Evolutionary conservation across 1,284 basidiomycete genomes (phyloP).

Genomic region (Macrocystidia cucumis): DNA sequence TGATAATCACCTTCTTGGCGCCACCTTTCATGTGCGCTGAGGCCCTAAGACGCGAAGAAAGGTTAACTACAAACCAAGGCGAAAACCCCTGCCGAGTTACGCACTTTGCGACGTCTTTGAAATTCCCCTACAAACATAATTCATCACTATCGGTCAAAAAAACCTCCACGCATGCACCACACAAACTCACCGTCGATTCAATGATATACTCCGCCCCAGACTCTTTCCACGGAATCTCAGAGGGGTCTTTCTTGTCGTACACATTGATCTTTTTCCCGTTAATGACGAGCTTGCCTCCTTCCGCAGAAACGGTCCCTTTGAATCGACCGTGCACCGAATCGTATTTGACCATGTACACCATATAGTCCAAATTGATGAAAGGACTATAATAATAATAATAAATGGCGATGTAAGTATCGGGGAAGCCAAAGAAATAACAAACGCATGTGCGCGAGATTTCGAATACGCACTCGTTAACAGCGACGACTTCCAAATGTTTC

Average conservation of each 20-base stretch:
- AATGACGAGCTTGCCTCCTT: constrained; percentile 89
- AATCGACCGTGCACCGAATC: constrained; percentile 97
- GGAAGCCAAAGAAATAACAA: constrained; percentile 9
- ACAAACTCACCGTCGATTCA: constrained; percentile 76
- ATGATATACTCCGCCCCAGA: constrained; percentile 90
- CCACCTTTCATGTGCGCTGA: constrained; percentile 94
- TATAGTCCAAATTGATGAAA: constrained; percentile 94
- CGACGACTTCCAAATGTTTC: constrained; percentile 75
- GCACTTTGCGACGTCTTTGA: constrained; percentile 88
- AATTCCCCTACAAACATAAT: constrained; percentile 68
- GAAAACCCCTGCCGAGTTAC: constrained; percentile 10
- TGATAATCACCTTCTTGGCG: constrained; percentile 99
- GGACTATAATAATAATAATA: constrained; percentile 56
- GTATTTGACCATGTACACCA: constrained; percentile 99
- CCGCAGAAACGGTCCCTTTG: constrained; percentile 78
- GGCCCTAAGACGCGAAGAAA: too few species aligned
- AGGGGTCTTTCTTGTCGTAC: constrained; percentile 85
- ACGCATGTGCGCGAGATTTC: constrained; percentile 3
- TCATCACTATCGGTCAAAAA: too few species aligned
- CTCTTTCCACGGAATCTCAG: constrained; percentile 78
- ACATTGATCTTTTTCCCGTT: constrained; percentile 77
- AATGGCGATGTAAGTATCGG: too few species aligned
- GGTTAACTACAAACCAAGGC: constrained; percentile 7
- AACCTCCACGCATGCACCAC: not conserved
- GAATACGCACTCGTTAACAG: constrained; percentile 81